A percentile compares a stretch with the other conserved stretches of the same genome.
phyloP scores from a whole-genome alignment of 768 basidiomycete genomes.

The Nidularia sp. region DNA sequence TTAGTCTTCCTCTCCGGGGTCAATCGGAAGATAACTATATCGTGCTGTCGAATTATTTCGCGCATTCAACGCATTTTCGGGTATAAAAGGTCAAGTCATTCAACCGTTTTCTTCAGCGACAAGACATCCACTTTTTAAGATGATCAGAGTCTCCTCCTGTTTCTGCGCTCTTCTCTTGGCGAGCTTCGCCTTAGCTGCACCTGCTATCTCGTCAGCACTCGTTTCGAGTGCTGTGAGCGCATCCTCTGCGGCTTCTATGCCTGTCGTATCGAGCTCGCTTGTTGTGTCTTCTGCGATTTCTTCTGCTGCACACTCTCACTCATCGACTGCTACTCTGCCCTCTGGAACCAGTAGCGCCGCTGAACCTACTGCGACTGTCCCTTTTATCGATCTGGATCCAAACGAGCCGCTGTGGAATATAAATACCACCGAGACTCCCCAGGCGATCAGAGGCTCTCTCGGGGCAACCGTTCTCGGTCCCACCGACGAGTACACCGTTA shows the following conservation, averaged over 20 bases:
- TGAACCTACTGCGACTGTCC: constrained; percentile 36
- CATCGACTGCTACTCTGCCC: constrained; percentile 17
- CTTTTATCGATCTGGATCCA: constrained; percentile 35
- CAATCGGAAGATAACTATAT: too few relatives aligned
- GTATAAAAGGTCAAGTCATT: background rate
- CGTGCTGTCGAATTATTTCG: too few relatives aligned
- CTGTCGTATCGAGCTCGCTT: constrained; percentile 1
- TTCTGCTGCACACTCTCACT: constrained; percentile 7
- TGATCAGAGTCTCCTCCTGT: constrained; percentile 32
- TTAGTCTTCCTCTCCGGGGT: too few relatives aligned
- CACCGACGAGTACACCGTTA: constrained; percentile 31
- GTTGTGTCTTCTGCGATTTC: constrained; percentile 12
- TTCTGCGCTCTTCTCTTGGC: constrained; percentile 29
- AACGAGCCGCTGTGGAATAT: constrained; percentile 37
- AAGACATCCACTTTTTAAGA: constrained; percentile 8
- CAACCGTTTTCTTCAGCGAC: background rate
- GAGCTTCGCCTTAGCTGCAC: constrained; percentile 19
- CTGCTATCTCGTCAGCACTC: constrained; percentile 7
- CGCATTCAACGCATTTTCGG: background rate
- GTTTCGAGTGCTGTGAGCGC: constrained; percentile 13
- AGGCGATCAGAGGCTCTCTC: constrained; percentile 32
- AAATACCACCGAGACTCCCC: constrained; percentile 14
- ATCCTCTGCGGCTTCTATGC: background rate
- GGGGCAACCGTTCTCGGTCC: constrained; percentile 42
- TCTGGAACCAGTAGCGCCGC: constrained; percentile 28